These are phyloP conservation scores for Thielaviopsis punctulata DNA, from an alignment of 2,329 filamentous ascomycete genomes.

Conservation along the genomic window DNA sequence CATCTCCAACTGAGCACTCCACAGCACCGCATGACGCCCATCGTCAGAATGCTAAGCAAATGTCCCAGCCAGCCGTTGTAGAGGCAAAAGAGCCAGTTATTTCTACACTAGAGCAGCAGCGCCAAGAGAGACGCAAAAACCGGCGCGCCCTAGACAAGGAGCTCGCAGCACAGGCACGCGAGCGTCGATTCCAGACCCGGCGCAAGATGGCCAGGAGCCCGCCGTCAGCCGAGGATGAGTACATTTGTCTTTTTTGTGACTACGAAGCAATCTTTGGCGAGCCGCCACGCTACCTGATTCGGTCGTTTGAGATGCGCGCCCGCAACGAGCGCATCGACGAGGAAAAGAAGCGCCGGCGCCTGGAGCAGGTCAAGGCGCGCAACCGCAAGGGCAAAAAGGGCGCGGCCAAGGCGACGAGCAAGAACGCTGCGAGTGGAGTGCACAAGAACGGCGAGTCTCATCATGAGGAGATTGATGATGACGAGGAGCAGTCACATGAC, in stretches of 20 bases:
- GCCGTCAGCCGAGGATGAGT: constrained; percentile 54
- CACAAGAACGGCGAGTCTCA: background rate
- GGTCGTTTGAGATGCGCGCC: constrained; percentile 89
- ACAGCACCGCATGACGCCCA: constrained; percentile 9
- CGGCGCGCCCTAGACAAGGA: constrained; percentile 52
- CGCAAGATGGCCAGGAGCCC: constrained; percentile 62
- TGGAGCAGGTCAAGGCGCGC: constrained; percentile 92
- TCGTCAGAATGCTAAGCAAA: background rate
- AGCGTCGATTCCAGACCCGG: constrained; percentile 61
- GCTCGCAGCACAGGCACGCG: constrained; percentile 55
- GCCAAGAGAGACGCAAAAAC: constrained; percentile 32
- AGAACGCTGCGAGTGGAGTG: constrained; percentile 20
- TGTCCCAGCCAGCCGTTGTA: background rate
- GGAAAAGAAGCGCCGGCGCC: constrained; percentile 65
- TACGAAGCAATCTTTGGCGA: constrained; percentile 91
- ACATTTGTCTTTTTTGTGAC: constrained; percentile 97
- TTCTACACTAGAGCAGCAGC: constrained; percentile 11
- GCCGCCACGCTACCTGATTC: constrained; percentile 68
- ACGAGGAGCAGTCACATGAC: background rate
- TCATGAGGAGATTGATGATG: background rate
- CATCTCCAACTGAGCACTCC: constrained; percentile 15
- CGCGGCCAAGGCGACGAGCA: constrained; percentile 42
- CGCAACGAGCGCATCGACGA: constrained; percentile 66
- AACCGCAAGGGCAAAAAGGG: constrained; percentile 72
- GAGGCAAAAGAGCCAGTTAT: constrained; percentile 1